Evolutionary conservation across 345 rosid genomes (phyloP), one percentile per base, ranked within the genome.

Genomic region (Gossypium longicalyx): DNA sequence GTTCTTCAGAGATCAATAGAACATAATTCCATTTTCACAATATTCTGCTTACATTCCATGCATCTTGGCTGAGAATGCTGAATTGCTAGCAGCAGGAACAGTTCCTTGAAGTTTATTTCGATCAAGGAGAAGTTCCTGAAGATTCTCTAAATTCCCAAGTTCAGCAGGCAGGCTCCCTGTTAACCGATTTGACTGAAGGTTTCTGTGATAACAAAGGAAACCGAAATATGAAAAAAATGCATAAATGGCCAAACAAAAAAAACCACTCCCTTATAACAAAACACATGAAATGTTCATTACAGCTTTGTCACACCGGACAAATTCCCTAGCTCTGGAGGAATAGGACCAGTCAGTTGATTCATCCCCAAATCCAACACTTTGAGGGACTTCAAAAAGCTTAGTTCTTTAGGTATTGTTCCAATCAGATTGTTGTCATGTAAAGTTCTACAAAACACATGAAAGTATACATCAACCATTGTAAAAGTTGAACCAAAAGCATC

Each of bases 111-210:
- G 91, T 81, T 83, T 95, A 82, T 95, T 95, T 75, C 97, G 85
- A 78, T 91, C 99, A 22, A 95, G 86, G 71, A 74, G 81, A 79
- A 95, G 99, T 76, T 89, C 99, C 83, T 75, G 76, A 67, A 95
- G 96, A 81, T 84, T 25, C 83, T 80, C 89, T 82, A 95, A 83
- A 81, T 89, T 85, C 76, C 97, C 91, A 20, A 95, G 82, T 83
- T 91, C 97, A 53, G 87, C 64, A 65, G 98, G 99, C 73, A 95
- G 66, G 72, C 65, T 85, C 23, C 99, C 99, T 1, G 92, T 88
- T 77, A 95, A 88, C 63, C 98, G 97, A 82, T 95, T 95, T 67
- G 94, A 87, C 87, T 91, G 92, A 71, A 95, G 94, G 83, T 93
- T 90, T 87, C 99, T 95, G 87, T 78, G 83, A 72, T 59, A 77